phyloP scores from a whole-genome alignment of 2,329 filamentous ascomycete genomes.

The Aspergillus sp. region DNA sequence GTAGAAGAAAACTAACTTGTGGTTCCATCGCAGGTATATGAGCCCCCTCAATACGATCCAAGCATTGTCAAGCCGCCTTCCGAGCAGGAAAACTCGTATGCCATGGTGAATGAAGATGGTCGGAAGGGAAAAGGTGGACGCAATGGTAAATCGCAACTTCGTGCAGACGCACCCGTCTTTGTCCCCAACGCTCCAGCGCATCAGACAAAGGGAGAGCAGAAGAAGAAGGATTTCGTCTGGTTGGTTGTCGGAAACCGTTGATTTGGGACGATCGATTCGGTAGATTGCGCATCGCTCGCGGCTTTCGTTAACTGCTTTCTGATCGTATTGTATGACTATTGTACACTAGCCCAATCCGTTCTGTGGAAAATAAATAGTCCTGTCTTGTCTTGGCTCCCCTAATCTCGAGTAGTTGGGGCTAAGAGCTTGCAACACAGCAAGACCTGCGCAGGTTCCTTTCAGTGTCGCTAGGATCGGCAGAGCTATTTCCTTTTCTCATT shows the following conservation, averaged over 20 bases:
- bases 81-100: neutral
- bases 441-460: too few relatives aligned
- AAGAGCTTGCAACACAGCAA: too few relatives aligned
- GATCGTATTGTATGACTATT: neutral
- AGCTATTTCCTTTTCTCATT: too few relatives aligned
- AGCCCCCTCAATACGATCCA: constrained; percentile 4
- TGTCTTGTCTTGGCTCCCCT: too few relatives aligned
- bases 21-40: constrained; percentile 2
- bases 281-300: too few relatives aligned
- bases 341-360: neutral
- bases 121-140: neutral
- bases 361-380: neutral
- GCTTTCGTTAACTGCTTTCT: too few relatives aligned
- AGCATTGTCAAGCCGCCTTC: neutral
- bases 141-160: constrained; percentile 10
- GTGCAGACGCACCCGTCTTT: constrained; percentile 22
- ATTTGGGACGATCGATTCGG: neutral
- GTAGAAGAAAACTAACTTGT: neutral
- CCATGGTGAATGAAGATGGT: neutral
- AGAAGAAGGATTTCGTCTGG: constrained; percentile 7
- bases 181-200: constrained; percentile 8
- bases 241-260: constrained; percentile 7
- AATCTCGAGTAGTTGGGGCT: too few relatives aligned
- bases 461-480: too few relatives aligned
- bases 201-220: neutral